These are phyloP conservation scores for Fragaria vesca DNA, from an alignment of 306 rosid genomes.

Conservation along the genomic window DNA sequence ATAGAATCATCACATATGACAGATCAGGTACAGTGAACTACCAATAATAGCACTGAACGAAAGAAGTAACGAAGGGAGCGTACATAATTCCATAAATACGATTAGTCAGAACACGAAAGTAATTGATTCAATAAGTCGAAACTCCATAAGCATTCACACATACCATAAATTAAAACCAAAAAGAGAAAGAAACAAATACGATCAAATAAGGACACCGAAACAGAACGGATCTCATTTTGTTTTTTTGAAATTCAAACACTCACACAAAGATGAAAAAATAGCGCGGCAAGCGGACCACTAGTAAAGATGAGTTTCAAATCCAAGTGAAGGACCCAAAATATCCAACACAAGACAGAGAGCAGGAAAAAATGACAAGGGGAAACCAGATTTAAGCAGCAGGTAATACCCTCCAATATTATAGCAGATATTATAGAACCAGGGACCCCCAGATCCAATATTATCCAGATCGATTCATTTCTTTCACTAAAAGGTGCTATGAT, in stretches of 20 bases:
- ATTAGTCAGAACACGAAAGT: constrained; percentile 7
- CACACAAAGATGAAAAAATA: neutral
- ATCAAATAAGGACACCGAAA: neutral
- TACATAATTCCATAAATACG: constrained; percentile 3
- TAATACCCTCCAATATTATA: neutral
- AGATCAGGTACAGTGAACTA: constrained; percentile 21
- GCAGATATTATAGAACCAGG: neutral
- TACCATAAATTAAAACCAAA: neutral
- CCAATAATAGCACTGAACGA: constrained; percentile 10
- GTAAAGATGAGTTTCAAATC: neutral
- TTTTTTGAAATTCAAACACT: neutral
- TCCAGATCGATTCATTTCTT: neutral
- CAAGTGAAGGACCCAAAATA: neutral
- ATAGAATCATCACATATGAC: neutral
- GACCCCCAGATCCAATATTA: neutral
- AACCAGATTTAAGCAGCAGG: neutral
- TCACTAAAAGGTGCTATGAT: neutral
- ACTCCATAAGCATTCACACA: neutral
- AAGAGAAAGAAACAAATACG: neutral
- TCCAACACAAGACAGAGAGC: neutral
- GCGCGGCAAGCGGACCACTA: neutral
- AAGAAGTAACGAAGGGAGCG: neutral
- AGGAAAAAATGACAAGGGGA: neutral
- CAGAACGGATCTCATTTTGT: neutral
- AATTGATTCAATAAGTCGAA: neutral